A percentile compares a stretch with the other conserved stretches of the same genome.
Evolutionary conservation across 192 early-diverging fungal genomes (phyloP).

Genomic region (Linderina pennispora): DNA sequence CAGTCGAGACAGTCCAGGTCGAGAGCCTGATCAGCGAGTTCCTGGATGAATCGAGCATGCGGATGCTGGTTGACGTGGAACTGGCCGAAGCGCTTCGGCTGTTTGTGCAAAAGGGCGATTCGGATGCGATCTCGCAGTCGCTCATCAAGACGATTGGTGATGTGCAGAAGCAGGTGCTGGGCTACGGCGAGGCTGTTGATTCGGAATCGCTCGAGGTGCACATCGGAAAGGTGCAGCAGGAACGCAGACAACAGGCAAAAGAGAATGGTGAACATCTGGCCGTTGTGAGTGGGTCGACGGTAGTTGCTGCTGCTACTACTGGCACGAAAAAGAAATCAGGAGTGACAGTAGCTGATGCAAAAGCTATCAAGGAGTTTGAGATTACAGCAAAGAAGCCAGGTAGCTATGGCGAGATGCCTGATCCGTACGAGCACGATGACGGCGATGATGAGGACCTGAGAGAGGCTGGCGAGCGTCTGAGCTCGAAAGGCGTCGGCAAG

Average conservation of each 20-base stretch:
- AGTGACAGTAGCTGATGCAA: conserved; percentile 16
- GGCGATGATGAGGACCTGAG: conserved; percentile 12
- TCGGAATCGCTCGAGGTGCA: conserved; percentile 7
- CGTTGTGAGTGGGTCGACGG: not conserved
- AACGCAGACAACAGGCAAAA: conserved; percentile 15
- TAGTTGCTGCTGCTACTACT: conserved; percentile 6
- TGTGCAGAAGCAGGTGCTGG: conserved; percentile 24
- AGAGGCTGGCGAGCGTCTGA: conserved; percentile 8
- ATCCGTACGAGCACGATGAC: conserved; percentile 1
- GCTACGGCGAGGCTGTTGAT: not conserved
- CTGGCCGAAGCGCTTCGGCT: conserved; percentile 66
- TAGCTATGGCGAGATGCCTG: not conserved
- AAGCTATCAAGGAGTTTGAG: conserved; percentile 23
- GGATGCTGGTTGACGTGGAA: conserved; percentile 68
- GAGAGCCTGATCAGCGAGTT: conserved; percentile 74
- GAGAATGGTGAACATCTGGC: conserved; percentile 15
- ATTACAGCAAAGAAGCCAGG: not conserved
- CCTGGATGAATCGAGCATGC: conserved; percentile 60
- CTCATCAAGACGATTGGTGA: conserved; percentile 21
- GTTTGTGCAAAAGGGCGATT: conserved; percentile 85
- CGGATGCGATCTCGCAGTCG: conserved; percentile 72
- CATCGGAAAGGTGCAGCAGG: conserved; percentile 9
- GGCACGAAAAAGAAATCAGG: conserved; percentile 9
- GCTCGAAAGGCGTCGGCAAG: not conserved
- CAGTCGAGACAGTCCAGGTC: conserved; percentile 61